Conservation (phyloP, 2,329 filamentous ascomycete genomes). For the Chaetomium sp. region DNA sequence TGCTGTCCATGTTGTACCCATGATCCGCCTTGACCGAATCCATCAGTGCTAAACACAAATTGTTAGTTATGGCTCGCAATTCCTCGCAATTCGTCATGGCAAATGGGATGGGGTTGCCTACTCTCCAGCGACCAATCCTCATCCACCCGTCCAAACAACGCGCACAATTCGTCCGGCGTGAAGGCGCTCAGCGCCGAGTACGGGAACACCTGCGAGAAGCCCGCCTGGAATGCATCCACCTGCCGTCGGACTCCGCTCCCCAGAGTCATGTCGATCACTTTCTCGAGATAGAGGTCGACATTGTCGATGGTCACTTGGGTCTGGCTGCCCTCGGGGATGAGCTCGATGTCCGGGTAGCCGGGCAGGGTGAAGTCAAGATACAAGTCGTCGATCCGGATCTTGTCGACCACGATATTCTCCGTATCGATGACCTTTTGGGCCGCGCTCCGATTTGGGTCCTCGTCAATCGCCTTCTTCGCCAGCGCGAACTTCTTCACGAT, state of each 20-base stretch:
- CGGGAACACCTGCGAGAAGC: conserved; percentile 95
- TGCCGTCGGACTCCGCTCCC: conserved; percentile 86
- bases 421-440: conserved; percentile 72
- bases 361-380: conserved; percentile 93
- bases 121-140: conserved; percentile 98
- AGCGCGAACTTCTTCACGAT: conserved; percentile 83
- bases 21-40: conserved; percentile 99
- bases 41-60: conserved; percentile 69
- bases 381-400: conserved; percentile 79
- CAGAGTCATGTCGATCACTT: conserved; percentile 87
- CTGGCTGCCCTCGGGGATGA: conserved; percentile 74
- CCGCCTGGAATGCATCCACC: conserved; percentile 84
- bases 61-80: conserved; percentile 24
- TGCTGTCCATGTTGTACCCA: conserved; percentile 97
- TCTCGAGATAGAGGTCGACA: conserved; percentile 84
- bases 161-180: conserved; percentile 91
- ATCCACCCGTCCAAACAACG: conserved; percentile 87
- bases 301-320: conserved; percentile 84
- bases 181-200: conserved; percentile 92
- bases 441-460: conserved; percentile 65
- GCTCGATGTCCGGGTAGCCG: conserved; percentile 83
- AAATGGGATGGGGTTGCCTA: conserved; percentile 52
- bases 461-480: conserved; percentile 78
- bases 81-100: not conserved
- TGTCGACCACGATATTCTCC: conserved; percentile 72